These are phyloP conservation scores for Tylopilus cervinicoccineus DNA, from an alignment of 768 basidiomycete genomes.

Conservation along the genomic window DNA sequence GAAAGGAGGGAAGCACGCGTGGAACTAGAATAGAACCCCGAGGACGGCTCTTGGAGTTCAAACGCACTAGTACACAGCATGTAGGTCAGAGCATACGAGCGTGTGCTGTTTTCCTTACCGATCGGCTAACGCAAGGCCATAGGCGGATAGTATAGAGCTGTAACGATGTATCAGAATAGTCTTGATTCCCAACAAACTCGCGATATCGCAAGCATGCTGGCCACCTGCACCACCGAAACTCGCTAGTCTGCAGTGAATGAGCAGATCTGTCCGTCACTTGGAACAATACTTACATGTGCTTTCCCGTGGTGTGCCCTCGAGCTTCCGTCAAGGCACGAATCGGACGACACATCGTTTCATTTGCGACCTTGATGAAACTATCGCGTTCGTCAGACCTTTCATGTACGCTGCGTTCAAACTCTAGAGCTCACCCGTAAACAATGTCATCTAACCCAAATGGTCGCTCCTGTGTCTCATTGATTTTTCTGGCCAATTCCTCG, in stretches of 20 bases:
- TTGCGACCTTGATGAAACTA: slow-evolving; percentile 93
- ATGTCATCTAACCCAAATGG: slow-evolving; percentile 75
- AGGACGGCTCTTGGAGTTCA: slow-evolving; percentile 88
- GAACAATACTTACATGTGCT: slow-evolving; percentile 50
- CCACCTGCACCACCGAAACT: slow-evolving; percentile 90
- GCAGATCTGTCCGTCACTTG: not conserved
- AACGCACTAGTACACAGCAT: slow-evolving; percentile 51
- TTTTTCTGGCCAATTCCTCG: slow-evolving; percentile 60
- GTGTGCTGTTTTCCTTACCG: slow-evolving; percentile 33
- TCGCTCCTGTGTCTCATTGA: slow-evolving; percentile 61
- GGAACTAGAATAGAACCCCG: slow-evolving; percentile 65
- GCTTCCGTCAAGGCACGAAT: slow-evolving; percentile 91
- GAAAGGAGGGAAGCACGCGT: slow-evolving; percentile 51
- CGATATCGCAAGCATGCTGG: slow-evolving; percentile 93
- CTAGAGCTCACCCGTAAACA: slow-evolving; percentile 67
- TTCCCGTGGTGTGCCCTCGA: slow-evolving; percentile 75
- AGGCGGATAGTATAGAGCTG: slow-evolving; percentile 90
- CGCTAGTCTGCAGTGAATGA: slow-evolving; percentile 49
- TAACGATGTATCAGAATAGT: slow-evolving; percentile 87
- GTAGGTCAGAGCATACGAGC: not conserved
- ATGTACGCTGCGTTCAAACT: not conserved
- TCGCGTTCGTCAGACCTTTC: not conserved
- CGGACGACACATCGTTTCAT: slow-evolving; percentile 94
- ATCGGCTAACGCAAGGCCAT: slow-evolving; percentile 90
- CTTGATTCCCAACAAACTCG: slow-evolving; percentile 78